Conservation (phyloP, 805 yeast species). For the Ogataea pignaliae region DNA sequence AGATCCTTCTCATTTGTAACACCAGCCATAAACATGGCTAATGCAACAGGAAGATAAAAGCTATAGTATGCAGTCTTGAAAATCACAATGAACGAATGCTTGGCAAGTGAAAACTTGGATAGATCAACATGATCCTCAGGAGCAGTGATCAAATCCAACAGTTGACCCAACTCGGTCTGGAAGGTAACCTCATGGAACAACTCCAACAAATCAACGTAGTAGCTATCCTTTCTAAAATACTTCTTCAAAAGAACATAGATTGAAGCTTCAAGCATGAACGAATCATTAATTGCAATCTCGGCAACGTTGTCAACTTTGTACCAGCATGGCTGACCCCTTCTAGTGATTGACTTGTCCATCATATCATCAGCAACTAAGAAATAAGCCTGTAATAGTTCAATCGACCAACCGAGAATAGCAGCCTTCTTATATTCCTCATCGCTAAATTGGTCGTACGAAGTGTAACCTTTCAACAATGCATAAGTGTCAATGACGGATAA, state of each 20-base stretch:
- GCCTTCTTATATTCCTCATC: slow-evolving; percentile 74
- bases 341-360: slow-evolving; percentile 94
- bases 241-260: slow-evolving; percentile 85
- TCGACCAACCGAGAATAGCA: slow-evolving; percentile 91
- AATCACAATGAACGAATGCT: slow-evolving; percentile 92
- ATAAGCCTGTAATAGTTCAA: slow-evolving; percentile 92
- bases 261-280: slow-evolving; percentile 95
- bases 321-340: slow-evolving; percentile 99
- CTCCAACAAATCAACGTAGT: slow-evolving; percentile 87
- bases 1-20: slow-evolving; percentile 64
- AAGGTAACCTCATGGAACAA: slow-evolving; percentile 96
- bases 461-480: slow-evolving; percentile 65
- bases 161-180: slow-evolving; percentile 96
- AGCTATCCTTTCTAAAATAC: slow-evolving; percentile 75
- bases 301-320: slow-evolving; percentile 75
- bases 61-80: slow-evolving; percentile 97
- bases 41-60: slow-evolving; percentile 94
- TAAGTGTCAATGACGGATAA: slow-evolving; percentile 92
- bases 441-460: slow-evolving; percentile 51
- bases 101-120: slow-evolving; percentile 75
- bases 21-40: slow-evolving; percentile 94
- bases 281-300: slow-evolving; percentile 93
- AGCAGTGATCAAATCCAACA: slow-evolving; percentile 92
- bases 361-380: slow-evolving; percentile 97
- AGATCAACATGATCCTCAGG: slow-evolving; percentile 94